phyloP scores from a whole-genome alignment of 2,329 filamentous ascomycete genomes.

The Graphilbum sp. region DNA sequence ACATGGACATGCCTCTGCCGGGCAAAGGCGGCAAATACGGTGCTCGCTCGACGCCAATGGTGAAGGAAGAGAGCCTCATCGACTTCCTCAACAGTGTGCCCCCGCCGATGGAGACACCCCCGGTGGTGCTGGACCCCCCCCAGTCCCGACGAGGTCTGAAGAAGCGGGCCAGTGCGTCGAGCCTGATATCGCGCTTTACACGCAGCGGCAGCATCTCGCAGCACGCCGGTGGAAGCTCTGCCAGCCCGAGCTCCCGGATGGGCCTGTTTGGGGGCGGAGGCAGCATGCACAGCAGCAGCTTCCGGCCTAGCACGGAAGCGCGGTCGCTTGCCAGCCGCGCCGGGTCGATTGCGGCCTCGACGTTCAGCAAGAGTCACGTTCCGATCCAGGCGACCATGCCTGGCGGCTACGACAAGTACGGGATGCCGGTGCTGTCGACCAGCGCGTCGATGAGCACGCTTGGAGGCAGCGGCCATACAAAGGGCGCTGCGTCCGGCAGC shows the following conservation, averaged over 20 bases:
- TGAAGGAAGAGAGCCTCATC: constrained; percentile 50
- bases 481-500: constrained; percentile 3
- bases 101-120: constrained; percentile 38
- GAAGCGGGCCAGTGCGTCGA: constrained; percentile 48
- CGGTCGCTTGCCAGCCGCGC: constrained; percentile 24
- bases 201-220: constrained; percentile 13
- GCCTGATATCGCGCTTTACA: constrained; percentile 37
- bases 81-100: constrained; percentile 58
- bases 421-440: constrained; percentile 12
- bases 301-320: constrained; percentile 11
- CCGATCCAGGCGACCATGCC: constrained; percentile 37
- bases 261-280: neutral
- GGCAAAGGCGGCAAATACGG: constrained; percentile 19
- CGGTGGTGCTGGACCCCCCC: constrained; percentile 18
- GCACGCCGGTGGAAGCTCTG: neutral
- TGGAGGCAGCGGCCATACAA: constrained; percentile 2
- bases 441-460: constrained; percentile 1
- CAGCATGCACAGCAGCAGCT: neutral
- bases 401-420: constrained; percentile 24
- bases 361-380: constrained; percentile 24
- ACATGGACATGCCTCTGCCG: constrained; percentile 17
- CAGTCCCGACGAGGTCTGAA: constrained; percentile 25
- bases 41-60: constrained; percentile 22
- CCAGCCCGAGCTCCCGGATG: neutral
- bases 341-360: constrained; percentile 10